These are phyloP conservation scores for Thozetella sp. DNA, from an alignment of 495 filamentous ascomycete genomes.

Conservation along the genomic window DNA sequence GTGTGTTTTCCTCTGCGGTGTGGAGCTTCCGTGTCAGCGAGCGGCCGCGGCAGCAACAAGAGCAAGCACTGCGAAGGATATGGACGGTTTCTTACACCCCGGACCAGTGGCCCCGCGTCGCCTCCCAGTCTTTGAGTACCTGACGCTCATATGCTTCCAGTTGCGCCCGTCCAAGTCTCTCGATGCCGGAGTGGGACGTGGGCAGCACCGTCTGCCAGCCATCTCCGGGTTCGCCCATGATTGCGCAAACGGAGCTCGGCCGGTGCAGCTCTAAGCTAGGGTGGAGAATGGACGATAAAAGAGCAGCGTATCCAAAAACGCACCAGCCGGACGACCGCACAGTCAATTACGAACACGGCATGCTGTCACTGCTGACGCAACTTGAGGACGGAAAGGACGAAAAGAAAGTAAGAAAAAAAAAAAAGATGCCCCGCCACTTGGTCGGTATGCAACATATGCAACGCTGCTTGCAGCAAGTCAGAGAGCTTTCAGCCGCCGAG, in stretches of 20 bases:
- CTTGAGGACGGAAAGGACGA: not conserved
- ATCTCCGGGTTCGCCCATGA: slow-evolving; percentile 26
- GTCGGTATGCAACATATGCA: too few species aligned
- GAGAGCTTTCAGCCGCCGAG: too few species aligned
- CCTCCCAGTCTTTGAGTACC: slow-evolving; percentile 31
- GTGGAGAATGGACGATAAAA: slow-evolving; percentile 8
- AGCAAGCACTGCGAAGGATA: not conserved
- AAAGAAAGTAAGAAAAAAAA: too few species aligned
- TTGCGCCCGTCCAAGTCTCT: slow-evolving; percentile 23
- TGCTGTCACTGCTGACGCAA: not conserved
- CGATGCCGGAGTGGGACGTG: slow-evolving; percentile 24
- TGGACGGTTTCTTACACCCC: slow-evolving; percentile 25
- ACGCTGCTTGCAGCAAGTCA: too few species aligned
- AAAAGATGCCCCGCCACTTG: too few species aligned
- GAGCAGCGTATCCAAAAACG: not conserved
- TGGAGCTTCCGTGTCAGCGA: slow-evolving; percentile 7
- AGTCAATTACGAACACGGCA: not conserved
- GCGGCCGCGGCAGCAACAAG: not conserved
- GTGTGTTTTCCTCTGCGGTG: slow-evolving; percentile 28
- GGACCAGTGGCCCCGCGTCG: slow-evolving; percentile 27
- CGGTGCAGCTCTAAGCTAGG: slow-evolving; percentile 3
- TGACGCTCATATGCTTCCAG: slow-evolving; percentile 27
- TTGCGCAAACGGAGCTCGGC: slow-evolving; percentile 8
- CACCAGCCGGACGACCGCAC: not conserved
- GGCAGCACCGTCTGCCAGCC: slow-evolving; percentile 34